These are phyloP conservation scores for Rheum nobile DNA, from an alignment of 148 eudicot species.

Conservation along the genomic window DNA sequence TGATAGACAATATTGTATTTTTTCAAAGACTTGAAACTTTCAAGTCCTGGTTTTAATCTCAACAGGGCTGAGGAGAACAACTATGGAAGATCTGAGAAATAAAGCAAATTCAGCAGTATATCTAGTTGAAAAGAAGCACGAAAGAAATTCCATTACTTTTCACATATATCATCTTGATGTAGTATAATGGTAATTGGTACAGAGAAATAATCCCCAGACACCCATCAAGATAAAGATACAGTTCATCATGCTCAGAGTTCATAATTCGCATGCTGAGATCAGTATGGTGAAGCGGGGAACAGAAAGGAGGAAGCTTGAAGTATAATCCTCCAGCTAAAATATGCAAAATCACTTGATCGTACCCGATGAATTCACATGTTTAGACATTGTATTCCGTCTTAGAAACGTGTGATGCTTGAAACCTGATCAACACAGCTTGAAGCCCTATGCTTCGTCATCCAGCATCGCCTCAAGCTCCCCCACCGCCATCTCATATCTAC, in stretches of 20 bases:
- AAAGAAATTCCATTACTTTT: neutral
- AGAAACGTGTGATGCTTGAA: neutral
- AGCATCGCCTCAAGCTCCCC: neutral
- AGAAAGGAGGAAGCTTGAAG: neutral
- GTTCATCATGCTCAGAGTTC: neutral
- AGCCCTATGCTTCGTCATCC: neutral
- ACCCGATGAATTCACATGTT: neutral
- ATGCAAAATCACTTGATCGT: neutral
- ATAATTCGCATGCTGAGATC: neutral
- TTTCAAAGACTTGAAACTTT: too few species aligned
- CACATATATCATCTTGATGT: neutral
- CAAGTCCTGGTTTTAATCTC: too few species aligned
- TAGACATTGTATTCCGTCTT: neutral
- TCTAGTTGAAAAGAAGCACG: neutral
- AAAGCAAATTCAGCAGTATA: neutral
- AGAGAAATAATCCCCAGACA: slow-evolving; percentile 1
- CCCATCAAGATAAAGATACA: neutral
- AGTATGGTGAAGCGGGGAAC: neutral
- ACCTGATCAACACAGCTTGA: neutral
- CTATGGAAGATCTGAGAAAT: neutral
- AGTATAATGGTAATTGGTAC: neutral
- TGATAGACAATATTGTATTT: neutral
- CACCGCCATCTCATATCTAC: neutral
- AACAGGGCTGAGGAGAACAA: too few species aligned
- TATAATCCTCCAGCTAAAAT: neutral